These are phyloP conservation scores for Ceratobasidium sp. DNA, from an alignment of 1,284 basidiomycete species.

Conservation along the genomic window DNA sequence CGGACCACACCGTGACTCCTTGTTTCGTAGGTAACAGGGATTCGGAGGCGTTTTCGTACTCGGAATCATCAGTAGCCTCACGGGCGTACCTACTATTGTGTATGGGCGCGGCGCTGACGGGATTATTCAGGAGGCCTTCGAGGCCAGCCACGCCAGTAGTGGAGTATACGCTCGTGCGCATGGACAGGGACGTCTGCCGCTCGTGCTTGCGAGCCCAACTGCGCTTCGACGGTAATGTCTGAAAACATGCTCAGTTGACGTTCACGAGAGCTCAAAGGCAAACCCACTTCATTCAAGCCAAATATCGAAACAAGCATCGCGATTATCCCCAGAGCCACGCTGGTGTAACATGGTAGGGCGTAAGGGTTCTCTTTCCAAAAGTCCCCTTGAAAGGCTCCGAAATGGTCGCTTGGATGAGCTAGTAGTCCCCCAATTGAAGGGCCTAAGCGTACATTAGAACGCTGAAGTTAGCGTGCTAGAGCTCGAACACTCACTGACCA, in stretches of 20 bases:
- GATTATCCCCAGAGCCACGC: neutral
- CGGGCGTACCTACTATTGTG: neutral
- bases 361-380: conserved; percentile 35
- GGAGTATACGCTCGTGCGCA: conserved; percentile 38
- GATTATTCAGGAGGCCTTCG: conserved; percentile 14
- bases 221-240: conserved; percentile 32
- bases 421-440: conserved; percentile 32
- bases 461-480: too few species aligned
- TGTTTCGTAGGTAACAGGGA: conserved; percentile 5
- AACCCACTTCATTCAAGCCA: conserved; percentile 10
- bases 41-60: conserved; percentile 14
- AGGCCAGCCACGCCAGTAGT: neutral
- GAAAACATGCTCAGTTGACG: neutral
- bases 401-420: conserved; percentile 31
- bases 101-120: neutral
- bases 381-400: conserved; percentile 20
- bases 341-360: conserved; percentile 28
- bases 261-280: neutral
- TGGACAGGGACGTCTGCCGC: conserved; percentile 16
- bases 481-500: conserved; percentile 18
- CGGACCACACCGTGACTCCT: conserved; percentile 20
- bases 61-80: conserved; percentile 34
- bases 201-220: conserved; percentile 29
- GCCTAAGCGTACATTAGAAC: conserved; percentile 7
- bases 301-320: neutral